phyloP scores from a whole-genome alignment of 2,329 filamentous ascomycete genomes.

The Dactylellina parvicollis region DNA sequence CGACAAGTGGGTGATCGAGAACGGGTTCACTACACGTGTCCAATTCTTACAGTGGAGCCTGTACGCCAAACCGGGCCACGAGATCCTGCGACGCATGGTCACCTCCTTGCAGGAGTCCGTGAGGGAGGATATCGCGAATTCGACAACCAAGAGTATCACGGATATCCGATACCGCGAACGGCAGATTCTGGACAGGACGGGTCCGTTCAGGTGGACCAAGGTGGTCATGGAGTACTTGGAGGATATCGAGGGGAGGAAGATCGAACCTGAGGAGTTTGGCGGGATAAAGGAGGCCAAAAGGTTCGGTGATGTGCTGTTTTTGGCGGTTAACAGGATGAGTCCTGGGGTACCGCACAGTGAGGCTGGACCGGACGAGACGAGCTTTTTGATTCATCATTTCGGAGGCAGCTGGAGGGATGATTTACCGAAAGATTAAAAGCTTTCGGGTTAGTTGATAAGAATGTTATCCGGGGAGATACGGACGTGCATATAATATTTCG shows the following conservation, averaged over 20 bases:
- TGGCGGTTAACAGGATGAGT: conserved; percentile 38
- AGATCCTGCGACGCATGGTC: conserved; percentile 37
- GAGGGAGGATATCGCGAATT: conserved; percentile 11
- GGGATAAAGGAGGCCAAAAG: conserved; percentile 19
- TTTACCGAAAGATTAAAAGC: not conserved
- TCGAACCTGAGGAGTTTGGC: conserved; percentile 11
- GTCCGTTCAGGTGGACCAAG: conserved; percentile 36
- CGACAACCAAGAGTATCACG: not conserved
- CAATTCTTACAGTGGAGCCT: conserved; percentile 47
- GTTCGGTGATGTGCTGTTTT: conserved; percentile 47
- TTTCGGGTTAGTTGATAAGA: too few species aligned
- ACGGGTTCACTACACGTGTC: conserved; percentile 13
- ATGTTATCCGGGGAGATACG: too few species aligned
- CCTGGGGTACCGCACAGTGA: conserved; percentile 38
- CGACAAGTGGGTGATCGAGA: conserved; percentile 26
- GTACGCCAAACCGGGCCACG: conserved; percentile 39
- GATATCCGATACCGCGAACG: conserved; percentile 1
- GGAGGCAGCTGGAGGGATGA: conserved; percentile 12
- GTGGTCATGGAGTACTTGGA: conserved; percentile 31
- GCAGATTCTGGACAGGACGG: conserved; percentile 28
- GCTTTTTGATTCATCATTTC: conserved; percentile 31
- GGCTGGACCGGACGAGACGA: conserved; percentile 13
- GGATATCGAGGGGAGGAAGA: conserved; percentile 28
- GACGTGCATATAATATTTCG: too few species aligned
- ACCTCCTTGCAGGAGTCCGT: conserved; percentile 22